Evolutionary conservation across 2,329 filamentous ascomycete species (phyloP).

Genomic region (Penicillium sp.): DNA sequence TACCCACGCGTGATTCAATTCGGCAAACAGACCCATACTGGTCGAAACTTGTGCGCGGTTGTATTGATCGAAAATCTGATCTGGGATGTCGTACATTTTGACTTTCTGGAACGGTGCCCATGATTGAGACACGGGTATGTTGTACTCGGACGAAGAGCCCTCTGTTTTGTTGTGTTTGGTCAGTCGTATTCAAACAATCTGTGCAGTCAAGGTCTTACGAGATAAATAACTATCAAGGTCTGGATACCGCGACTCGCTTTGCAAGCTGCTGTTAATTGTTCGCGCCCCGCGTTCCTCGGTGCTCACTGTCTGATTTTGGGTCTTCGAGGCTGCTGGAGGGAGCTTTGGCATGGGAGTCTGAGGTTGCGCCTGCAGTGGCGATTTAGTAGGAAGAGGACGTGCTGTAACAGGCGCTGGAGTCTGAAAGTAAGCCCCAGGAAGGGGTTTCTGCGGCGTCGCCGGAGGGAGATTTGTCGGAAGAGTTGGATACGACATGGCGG

Average conservation of each 20-base stretch:
- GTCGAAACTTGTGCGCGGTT: conserved; percentile 83
- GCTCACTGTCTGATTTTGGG: conserved; percentile 55
- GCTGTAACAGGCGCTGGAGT: conserved; percentile 32
- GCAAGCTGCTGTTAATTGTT: conserved; percentile 77
- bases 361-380: conserved; percentile 16
- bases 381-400: not conserved
- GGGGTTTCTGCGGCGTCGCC: conserved; percentile 40
- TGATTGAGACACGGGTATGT: conserved; percentile 65
- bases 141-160: conserved; percentile 89
- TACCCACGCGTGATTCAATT: conserved; percentile 93
- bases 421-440: conserved; percentile 45
- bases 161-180: conserved; percentile 51
- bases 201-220: conserved; percentile 58
- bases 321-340: conserved; percentile 40
- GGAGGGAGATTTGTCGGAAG: conserved; percentile 31
- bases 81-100: conserved; percentile 84
- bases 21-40: conserved; percentile 92
- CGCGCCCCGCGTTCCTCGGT: conserved; percentile 77
- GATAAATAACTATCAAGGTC: conserved; percentile 86
- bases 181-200: not conserved
- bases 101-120: conserved; percentile 90
- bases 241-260: conserved; percentile 76
- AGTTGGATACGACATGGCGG: conserved; percentile 45
- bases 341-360: conserved; percentile 36
- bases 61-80: conserved; percentile 88